These are phyloP conservation scores for Dioscorea cayenensis DNA, from an alignment of 116 monocot genomes.

Conservation along the genomic window DNA sequence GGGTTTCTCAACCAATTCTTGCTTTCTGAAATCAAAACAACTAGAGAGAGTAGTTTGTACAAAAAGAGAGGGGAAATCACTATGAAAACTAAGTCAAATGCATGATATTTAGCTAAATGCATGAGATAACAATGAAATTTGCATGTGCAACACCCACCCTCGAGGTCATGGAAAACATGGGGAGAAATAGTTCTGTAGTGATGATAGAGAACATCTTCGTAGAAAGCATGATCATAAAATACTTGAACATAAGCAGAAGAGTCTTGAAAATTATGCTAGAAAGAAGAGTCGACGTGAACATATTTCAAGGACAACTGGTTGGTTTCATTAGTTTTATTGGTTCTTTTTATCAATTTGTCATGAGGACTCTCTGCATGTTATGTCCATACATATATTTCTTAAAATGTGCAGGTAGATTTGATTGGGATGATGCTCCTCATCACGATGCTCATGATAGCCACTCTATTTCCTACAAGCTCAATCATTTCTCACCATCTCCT, in stretches of 20 bases:
- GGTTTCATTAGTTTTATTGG: not conserved
- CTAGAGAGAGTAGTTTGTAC: too few relatives aligned
- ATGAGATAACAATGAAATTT: too few relatives aligned
- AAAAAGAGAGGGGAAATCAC: too few relatives aligned
- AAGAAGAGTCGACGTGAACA: slow-evolving; percentile 36
- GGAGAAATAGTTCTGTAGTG: slow-evolving; percentile 27
- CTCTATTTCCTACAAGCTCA: slow-evolving; percentile 26
- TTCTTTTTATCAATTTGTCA: not conserved
- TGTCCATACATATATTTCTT: not conserved
- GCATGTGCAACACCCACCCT: too few relatives aligned
- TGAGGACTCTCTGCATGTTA: not conserved
- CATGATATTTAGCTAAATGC: too few relatives aligned
- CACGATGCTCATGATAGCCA: slow-evolving; percentile 37
- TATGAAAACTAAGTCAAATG: too few relatives aligned
- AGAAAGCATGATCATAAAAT: slow-evolving; percentile 37
- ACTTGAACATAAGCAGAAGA: slow-evolving; percentile 13
- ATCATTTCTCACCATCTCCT: slow-evolving; percentile 61
- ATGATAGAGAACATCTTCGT: slow-evolving; percentile 19
- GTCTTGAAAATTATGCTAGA: slow-evolving; percentile 26
- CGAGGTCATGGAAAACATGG: slow-evolving; percentile 25
- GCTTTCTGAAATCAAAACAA: too few relatives aligned
- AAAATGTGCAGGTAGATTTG: slow-evolving; percentile 42
- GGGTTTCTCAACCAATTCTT: too few relatives aligned
- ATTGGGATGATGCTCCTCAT: slow-evolving; percentile 84
- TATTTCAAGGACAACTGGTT: slow-evolving; percentile 47